Evolutionary conservation across 1,139 yeast species (phyloP), one percentile per base, ranked within the genome.

Genomic region (Nakaseomyces kungkrabaensis): DNA sequence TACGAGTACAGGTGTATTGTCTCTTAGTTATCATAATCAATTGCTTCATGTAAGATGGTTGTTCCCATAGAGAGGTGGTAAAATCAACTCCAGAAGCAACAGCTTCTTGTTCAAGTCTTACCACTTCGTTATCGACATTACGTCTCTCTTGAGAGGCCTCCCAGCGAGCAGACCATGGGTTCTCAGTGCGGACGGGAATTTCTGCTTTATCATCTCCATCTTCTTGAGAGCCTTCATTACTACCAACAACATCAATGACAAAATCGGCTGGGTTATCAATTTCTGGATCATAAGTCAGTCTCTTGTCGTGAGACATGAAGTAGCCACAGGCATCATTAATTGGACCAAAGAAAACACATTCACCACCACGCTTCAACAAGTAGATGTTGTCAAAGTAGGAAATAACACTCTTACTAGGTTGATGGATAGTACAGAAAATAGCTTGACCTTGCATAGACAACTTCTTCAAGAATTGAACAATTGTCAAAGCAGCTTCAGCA

Each of bases 191-290:
- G 7, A 78, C 78, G 56, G 77, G 78, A 22, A 79, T 79, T 27
- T 34, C 51, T 9, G 50, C 51, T 29, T 29, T 29, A 24, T 42
- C 50, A 8, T 36, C 41, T 22, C 26, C 46, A 27, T 40, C 44
- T 11, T 17, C 26, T 3, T 31, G 44, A 32, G 27, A 37, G 42
- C 43, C 17, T 22, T 41, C 46, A 31, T 52, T 53, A 31, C 58
- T 56, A 45, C 81, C 81, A 59, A 79, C 78, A 43, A 74, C 76
- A 51, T 77, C 78, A 54, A 79, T 68, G 54, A 79, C 75, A 59
- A 77, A 78, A 61, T 79, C 84, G 25, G 84, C 84, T 4, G 84
- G 84, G 53, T 79, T 79, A 53, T 75, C 82, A 38, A 41, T 37
- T 49, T 56, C 59, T 11, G 37, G 50, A 33, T 59, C 57, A 40